Conservation (phyloP, 345 rosid species). For the Lumnitzera littorea region DNA sequence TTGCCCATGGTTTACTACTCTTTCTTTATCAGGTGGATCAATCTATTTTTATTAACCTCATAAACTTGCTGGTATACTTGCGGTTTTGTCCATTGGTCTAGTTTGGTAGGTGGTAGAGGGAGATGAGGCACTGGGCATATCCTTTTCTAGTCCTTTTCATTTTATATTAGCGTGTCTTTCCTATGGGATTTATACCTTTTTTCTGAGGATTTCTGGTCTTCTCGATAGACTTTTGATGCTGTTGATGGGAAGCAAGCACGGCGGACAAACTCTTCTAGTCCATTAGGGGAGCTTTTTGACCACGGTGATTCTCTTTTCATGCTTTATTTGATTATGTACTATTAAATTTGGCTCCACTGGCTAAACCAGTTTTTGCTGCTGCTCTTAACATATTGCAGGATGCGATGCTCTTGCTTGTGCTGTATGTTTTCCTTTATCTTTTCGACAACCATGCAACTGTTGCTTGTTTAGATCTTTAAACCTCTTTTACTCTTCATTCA, state of each 20-base stretch:
- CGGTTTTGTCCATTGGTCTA: not conserved
- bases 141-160: too few relatives aligned
- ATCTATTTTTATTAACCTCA: conserved; percentile 2
- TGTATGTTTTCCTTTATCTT: conserved; percentile 37
- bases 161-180: not conserved
- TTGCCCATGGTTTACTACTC: conserved; percentile 84
- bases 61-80: not conserved
- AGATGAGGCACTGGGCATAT: too few relatives aligned
- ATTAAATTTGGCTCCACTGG: not conserved
- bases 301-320: conserved; percentile 49
- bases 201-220: conserved; percentile 6
- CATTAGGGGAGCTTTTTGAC: conserved; percentile 92
- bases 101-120: too few relatives aligned
- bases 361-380: conserved; percentile 1
- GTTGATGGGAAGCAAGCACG: conserved; percentile 99
- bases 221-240: conserved; percentile 84
- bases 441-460: not conserved
- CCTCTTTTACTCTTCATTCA: conserved; percentile 20
- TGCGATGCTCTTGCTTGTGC: conserved; percentile 99
- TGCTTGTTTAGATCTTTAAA: not conserved
- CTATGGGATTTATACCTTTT: not conserved
- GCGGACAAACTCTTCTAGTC: conserved; percentile 80
- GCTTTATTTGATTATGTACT: not conserved
- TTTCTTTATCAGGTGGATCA: conserved; percentile 82
- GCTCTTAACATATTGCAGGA: conserved; percentile 41